Evolutionary conservation across 1,284 basidiomycete genomes (phyloP).

Genomic region (Puccinia brachypodii): DNA sequence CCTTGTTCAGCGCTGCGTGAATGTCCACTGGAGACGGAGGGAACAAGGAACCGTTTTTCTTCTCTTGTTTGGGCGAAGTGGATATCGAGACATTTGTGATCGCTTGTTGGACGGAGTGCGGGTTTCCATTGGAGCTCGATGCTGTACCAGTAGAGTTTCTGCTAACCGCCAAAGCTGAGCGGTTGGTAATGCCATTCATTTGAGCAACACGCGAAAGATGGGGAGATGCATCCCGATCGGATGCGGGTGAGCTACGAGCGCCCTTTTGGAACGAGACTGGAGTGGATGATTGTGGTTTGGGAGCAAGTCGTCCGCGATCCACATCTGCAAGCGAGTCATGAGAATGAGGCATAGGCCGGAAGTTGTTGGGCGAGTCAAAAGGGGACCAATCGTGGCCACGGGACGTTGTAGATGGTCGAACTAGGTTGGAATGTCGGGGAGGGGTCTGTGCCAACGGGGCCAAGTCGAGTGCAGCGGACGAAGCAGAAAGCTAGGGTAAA

Average conservation of each 20-base stretch:
- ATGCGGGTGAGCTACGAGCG: conserved; percentile 41
- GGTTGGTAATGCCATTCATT: background rate
- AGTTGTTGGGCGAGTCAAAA: conserved; percentile 63
- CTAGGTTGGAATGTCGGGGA: conserved; percentile 65
- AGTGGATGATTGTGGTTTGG: conserved; percentile 63
- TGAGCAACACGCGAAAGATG: conserved; percentile 34
- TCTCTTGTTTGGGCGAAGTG: conserved; percentile 31
- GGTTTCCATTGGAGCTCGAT: background rate
- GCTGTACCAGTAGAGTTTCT: background rate
- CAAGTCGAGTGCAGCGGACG: conserved; percentile 86
- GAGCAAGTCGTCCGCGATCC: conserved; percentile 67
- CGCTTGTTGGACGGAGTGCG: background rate
- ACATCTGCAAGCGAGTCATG: conserved; percentile 62
- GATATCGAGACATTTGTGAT: conserved; percentile 19
- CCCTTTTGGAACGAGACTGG: conserved; percentile 50
- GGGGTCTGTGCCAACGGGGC: conserved; percentile 82
- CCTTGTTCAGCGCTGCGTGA: background rate
- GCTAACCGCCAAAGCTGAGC: background rate
- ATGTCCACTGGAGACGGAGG: conserved; percentile 29
- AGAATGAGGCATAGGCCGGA: conserved; percentile 65
- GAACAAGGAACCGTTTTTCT: conserved; percentile 20
- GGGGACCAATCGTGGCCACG: conserved; percentile 82
- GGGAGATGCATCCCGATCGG: conserved; percentile 42
- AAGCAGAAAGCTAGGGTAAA: conserved; percentile 69
- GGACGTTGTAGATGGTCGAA: conserved; percentile 63